Base-by-base conservation (phyloP, 768 basidiomycete species). In the Xerocomellus intermedius region DNA sequence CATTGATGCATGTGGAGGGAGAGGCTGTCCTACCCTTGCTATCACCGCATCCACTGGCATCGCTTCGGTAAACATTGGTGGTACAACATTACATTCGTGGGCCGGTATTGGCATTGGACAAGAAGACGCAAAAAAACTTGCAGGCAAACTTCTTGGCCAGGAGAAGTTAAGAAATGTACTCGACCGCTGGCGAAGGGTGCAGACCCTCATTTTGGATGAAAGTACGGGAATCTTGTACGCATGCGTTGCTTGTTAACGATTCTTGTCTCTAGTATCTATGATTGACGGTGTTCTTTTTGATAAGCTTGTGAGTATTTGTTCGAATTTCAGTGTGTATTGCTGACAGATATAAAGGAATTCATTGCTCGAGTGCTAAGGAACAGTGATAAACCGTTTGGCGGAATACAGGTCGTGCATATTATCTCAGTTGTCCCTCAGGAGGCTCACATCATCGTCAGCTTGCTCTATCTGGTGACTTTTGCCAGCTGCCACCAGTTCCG, bases 391-490 rank as follows among this genome's bases (percentile, higher is more conserved):
- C 89, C 91, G 0, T 95, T 94, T 61, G 93, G 93, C 12, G 92
- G 92, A 5, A 91, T 96, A 43, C 92, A 94, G 77, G 89, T 88
- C 39, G 6, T 55, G n/a, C 8, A 51, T 50, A n/a, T 41, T 10
- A 16, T 39, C 16, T 55, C 14, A 2, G 28, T n/a, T 21, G 24
- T n/a, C 10, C 38, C 35, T 32, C 26, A 37, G 13, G 38, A 42
- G 8, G 39, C 45, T 55, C 50, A 56, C 37, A 16, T 17, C 17
- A 10, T 52, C 26, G 17, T n/a, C 55, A 94, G 87, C 81, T 94
- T 49, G 78, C 90, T 33, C 74, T 94, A 5, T 92, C 87, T 8
- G 94, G 94, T 8, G 94, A 97, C 66, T 95, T 95, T 69, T 94
- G 84, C 66, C 93, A 97, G 69, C 77, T 97, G 0, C 94, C 94